Base-by-base conservation (phyloP, 306 rosid species). In the Vigna radiata region DNA sequence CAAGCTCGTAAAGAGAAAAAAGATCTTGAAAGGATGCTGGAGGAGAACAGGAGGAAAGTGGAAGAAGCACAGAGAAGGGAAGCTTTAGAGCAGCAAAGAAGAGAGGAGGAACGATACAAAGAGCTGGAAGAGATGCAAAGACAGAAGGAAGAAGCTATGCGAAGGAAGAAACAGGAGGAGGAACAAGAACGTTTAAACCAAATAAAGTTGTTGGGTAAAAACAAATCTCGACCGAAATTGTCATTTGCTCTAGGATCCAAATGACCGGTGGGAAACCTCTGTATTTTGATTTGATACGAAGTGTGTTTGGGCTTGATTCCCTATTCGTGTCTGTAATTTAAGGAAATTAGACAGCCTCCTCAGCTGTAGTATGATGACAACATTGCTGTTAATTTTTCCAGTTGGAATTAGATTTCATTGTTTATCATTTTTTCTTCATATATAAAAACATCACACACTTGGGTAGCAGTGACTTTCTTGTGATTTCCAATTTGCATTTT, bases 41-140 rank as follows among this genome's bases (percentile, higher is more conserved):
- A 93, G 89, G 98, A 92, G 87, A 96, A 86, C 77, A 77, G 86
- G 80, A 81, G 90, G 90, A 91, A 87, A 84, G 68, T 88, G 49
- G 99, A 92, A 86, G 99, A 91, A 82, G 85, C 97, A 37, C 97
- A 92, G 85, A 88, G 96, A 81, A 89, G 81, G 80, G 99, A 96
- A 80, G 98, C 97, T 70, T 77, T 95, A 84, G 99, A 90, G 87
- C 95, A 85, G 89, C 99, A 92, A 79, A 74, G 88, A 81, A 89
- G 96, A 81, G 99, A 96, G 87, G 99, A 96, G 83, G 98, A 96
- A 63, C 91, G 98, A 48, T 93, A 91, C 54, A 86, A 88, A 83
- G 98, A 96, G 84, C 91, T 96, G n/a, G 99, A 93, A 84, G 99
- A 96, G 90, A 84, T 92, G 11, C 99, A 96, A 77, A 92, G 99